Evolutionary conservation across 345 rosid species (phyloP), one percentile per base, ranked within the genome.

Genomic region (Erodium maritimum): DNA sequence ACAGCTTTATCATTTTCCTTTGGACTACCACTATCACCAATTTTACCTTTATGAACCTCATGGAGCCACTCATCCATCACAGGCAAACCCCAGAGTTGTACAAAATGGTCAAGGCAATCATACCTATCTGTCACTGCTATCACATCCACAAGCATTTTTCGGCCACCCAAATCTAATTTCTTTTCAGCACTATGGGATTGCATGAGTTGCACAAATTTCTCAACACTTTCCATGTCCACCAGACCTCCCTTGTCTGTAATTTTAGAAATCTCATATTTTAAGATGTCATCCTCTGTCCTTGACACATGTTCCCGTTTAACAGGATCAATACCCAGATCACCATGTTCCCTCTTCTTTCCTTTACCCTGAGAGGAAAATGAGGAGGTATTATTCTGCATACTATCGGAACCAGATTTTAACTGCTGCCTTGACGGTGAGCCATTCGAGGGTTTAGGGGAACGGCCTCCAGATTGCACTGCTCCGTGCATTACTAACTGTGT

Each of bases 11-110:
- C 96, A 61, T 29, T 55, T 21, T 88, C 96, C 75, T 75, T 88
- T 59, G 76, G 78, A 68, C 87, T 65, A 54, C 74, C 48, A 68
- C 65, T 80, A 72, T 89, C 89, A 54, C 96, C 90, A 57, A 75
- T 59, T 73, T 86, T 88, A 61, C 96, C 95, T 70, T 78, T 88
- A 57, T 88, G 98, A 58, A 88, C 76, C 73, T 91, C 96, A 72
- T 91, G 98, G 17, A 91, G 87, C 98, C 98, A 91, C 54, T 84
- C 98, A 75, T 91, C 98, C 69, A 88, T 79, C 3, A 86, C 86
- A 53, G 86, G 80, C 67, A 88, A 74, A 48, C 98, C 98, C 78
- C 66, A 81, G 6, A 79, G 88, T 78, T 84, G 95, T 54, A 91
- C 91, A 69, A 91, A 91, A 54, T 65, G 70, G 64, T 66, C 69